phyloP scores from a whole-genome alignment of 1,284 basidiomycete genomes.

The Rhodotorula sp. region DNA sequence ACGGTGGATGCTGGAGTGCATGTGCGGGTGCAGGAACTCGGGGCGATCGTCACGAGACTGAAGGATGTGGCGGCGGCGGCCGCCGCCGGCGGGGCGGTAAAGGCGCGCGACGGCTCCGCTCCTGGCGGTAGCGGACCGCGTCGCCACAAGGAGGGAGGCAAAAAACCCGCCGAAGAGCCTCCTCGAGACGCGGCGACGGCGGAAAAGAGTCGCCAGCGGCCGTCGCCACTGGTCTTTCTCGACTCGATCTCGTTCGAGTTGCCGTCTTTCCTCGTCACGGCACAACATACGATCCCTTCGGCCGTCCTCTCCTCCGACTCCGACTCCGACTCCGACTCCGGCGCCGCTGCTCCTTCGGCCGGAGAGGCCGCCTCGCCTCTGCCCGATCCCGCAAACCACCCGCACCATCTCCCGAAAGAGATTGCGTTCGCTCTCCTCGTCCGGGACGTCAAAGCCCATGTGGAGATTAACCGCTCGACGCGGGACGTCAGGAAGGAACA shows the following conservation, averaged over 20 bases:
- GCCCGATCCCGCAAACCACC: not conserved
- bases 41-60: slow-evolving; percentile 5
- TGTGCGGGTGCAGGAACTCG: slow-evolving; percentile 29
- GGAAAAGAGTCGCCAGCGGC: not conserved
- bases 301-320: slow-evolving; percentile 17
- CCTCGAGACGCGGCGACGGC: not conserved
- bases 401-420: slow-evolving; percentile 18
- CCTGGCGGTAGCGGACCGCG: too few species aligned
- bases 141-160: too few species aligned
- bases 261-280: slow-evolving; percentile 26
- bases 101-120: too few species aligned
- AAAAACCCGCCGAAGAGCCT: not conserved
- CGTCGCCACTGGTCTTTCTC: slow-evolving; percentile 17
- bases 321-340: not conserved
- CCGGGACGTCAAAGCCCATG: slow-evolving; percentile 11
- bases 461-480: slow-evolving; percentile 14
- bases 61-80: not conserved
- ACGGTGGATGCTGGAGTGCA: slow-evolving; percentile 20
- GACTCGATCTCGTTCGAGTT: slow-evolving; percentile 21
- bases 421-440: slow-evolving; percentile 31
- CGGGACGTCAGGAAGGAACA: slow-evolving; percentile 25
- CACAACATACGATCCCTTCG: slow-evolving; percentile 30
- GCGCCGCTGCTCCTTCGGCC: too few species aligned
- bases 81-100: too few species aligned
- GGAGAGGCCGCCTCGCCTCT: not conserved